phyloP scores from a whole-genome alignment of 2,329 filamentous ascomycete species.

The Beauveria sp. region DNA sequence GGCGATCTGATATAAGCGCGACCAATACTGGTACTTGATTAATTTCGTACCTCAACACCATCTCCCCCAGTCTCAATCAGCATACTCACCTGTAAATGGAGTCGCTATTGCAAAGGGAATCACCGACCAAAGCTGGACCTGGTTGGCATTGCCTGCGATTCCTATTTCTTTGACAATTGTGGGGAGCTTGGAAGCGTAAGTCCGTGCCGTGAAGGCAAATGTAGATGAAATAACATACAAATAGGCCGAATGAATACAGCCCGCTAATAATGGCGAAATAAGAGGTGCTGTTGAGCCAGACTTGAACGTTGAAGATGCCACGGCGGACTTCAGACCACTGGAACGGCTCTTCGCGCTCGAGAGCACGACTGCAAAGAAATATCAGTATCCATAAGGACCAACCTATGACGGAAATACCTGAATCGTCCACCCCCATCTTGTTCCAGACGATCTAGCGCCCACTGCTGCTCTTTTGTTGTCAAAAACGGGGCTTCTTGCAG shows the following conservation, averaged over 20 bases:
- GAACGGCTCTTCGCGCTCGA: slow-evolving; percentile 39
- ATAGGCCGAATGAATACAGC: slow-evolving; percentile 57
- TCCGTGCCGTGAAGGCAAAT: neutral
- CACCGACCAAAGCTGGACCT: slow-evolving; percentile 56
- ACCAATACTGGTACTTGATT: slow-evolving; percentile 31
- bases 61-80: no score
- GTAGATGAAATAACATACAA: slow-evolving; percentile 33
- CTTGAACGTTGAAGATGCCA: slow-evolving; percentile 52
- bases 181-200: slow-evolving; percentile 37
- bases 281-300: slow-evolving; percentile 55
- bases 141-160: slow-evolving; percentile 45
- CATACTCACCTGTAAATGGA: slow-evolving; percentile 39
- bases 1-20: slow-evolving; percentile 52
- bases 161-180: slow-evolving; percentile 55
- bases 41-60: no score
- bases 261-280: slow-evolving; percentile 54
- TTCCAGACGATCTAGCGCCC: slow-evolving; percentile 37
- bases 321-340: slow-evolving; percentile 54
- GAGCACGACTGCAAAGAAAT: slow-evolving; percentile 14
- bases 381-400: neutral
- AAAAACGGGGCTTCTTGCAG: slow-evolving; percentile 47
- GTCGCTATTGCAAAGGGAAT: slow-evolving; percentile 57
- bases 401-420: slow-evolving; percentile 19
- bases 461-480: slow-evolving; percentile 41
- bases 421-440: slow-evolving; percentile 28